phyloP scores from a whole-genome alignment of 2,329 filamentous ascomycete species.

The Ambrosiella cleistominuta region DNA sequence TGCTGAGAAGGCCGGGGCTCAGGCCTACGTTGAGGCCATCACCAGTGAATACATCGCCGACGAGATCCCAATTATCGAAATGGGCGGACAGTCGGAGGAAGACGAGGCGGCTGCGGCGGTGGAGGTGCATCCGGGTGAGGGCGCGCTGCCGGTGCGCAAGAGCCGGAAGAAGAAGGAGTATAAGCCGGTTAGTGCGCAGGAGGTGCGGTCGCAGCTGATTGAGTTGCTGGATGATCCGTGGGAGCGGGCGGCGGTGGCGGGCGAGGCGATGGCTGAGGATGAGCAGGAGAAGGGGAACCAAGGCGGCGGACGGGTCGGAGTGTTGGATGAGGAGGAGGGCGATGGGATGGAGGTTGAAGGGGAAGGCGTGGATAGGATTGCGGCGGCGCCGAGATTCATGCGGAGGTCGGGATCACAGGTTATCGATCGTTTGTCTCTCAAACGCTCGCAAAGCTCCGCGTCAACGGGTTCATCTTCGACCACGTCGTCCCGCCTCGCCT shows the following conservation, averaged over 20 bases:
- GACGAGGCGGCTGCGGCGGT: constrained; percentile 18
- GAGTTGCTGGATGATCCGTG: constrained; percentile 59
- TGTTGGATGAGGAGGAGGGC: constrained; percentile 23
- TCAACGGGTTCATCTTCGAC: constrained; percentile 11
- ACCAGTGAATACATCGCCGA: constrained; percentile 66
- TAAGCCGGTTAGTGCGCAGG: constrained; percentile 19
- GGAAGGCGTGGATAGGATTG: constrained; percentile 9
- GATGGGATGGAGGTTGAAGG: constrained; percentile 16
- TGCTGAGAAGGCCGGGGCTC: constrained; percentile 71
- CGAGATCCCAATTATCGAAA: constrained; percentile 55
- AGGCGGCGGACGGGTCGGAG: constrained; percentile 19
- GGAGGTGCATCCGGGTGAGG: not conserved
- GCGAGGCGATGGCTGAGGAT: constrained; percentile 32
- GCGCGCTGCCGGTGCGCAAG: constrained; percentile 7
- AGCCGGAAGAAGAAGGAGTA: constrained; percentile 10
- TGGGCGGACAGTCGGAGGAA: constrained; percentile 19
- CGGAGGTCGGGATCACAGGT: constrained; percentile 27
- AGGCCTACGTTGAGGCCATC: constrained; percentile 78
- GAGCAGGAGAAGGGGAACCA: constrained; percentile 16
- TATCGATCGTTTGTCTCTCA: constrained; percentile 58
- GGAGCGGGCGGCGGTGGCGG: constrained; percentile 26
- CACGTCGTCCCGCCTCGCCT: constrained; percentile 33
- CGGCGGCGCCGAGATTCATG: constrained; percentile 17
- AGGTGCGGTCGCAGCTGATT: constrained; percentile 70
- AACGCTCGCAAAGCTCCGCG: constrained; percentile 27